Evolutionary conservation across 2,329 filamentous ascomycete species (phyloP).

Genomic region (Ophiostoma ips): DNA sequence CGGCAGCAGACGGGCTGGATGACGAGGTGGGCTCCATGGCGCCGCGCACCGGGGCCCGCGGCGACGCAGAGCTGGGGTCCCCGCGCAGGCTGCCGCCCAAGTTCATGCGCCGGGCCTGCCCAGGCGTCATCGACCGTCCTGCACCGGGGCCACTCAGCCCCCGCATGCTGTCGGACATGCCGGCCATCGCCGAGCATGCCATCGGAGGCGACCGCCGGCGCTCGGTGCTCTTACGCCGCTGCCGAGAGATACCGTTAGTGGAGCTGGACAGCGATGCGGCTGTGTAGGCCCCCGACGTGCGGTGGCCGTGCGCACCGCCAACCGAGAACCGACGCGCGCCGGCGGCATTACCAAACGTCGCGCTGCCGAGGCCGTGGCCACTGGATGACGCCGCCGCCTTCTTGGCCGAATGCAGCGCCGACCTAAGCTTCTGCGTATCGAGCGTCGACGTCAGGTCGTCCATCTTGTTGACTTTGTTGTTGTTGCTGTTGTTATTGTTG

Average conservation of each 20-base stretch:
- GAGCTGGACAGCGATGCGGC: slow-evolving; percentile 29
- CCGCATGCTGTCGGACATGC: slow-evolving; percentile 17
- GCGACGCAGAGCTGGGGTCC: slow-evolving; percentile 15
- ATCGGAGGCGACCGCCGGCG: slow-evolving; percentile 39
- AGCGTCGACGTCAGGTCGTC: slow-evolving; percentile 26
- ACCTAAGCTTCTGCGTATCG: slow-evolving; percentile 40
- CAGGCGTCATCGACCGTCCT: slow-evolving; percentile 31
- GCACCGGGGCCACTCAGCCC: slow-evolving; percentile 12
- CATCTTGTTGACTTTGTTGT: neutral
- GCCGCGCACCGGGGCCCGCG: slow-evolving; percentile 18
- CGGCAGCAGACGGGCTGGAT: neutral
- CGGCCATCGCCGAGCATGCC: slow-evolving; percentile 31
- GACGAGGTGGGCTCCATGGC: slow-evolving; percentile 13
- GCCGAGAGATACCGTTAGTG: slow-evolving; percentile 41
- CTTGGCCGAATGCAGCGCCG: slow-evolving; percentile 39
- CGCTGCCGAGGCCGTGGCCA: neutral
- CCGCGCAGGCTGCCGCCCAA: slow-evolving; percentile 28
- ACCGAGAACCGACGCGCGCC: slow-evolving; percentile 8
- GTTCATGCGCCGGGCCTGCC: slow-evolving; percentile 45
- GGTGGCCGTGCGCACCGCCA: slow-evolving; percentile 16
- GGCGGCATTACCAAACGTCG: neutral
- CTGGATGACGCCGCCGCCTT: slow-evolving; percentile 22
- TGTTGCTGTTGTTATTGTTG: neutral
- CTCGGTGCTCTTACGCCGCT: slow-evolving; percentile 34
- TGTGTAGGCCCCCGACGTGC: slow-evolving; percentile 23